Conservation (phyloP, 306 rosid genomes). For the Astragalus glycyphyllos region DNA sequence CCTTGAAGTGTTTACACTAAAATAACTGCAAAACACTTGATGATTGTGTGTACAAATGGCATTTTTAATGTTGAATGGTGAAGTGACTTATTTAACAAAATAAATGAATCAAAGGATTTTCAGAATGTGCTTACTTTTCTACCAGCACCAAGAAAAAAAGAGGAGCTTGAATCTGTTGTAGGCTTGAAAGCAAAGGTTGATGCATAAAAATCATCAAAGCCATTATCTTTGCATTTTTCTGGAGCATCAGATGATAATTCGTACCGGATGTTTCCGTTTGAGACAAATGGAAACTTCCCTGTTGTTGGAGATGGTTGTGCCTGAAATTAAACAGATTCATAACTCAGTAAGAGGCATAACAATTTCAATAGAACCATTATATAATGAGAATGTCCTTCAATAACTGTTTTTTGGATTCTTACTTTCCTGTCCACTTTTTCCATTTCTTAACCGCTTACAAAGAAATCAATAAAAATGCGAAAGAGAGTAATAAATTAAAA, state of each 20-base stretch:
- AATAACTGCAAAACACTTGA: constrained; percentile 22
- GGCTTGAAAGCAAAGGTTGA: constrained; percentile 84
- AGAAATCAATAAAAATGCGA: no score
- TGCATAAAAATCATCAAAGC: constrained; percentile 53
- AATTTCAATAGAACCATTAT: constrained; percentile 17
- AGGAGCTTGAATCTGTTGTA: constrained; percentile 56
- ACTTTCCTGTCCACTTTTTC: no score
- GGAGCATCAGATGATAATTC: constrained; percentile 52
- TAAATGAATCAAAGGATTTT: background rate
- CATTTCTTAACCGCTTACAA: no score
- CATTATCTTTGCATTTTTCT: constrained; percentile 52
- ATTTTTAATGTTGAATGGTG: background rate
- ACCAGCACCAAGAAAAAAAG: constrained; percentile 63
- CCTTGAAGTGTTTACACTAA: constrained; percentile 30
- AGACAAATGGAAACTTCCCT: constrained; percentile 70
- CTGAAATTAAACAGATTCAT: constrained; percentile 62
- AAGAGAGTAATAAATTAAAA: no score
- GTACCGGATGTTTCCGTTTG: constrained; percentile 53
- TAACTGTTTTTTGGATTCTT: no score
- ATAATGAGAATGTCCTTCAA: no score
- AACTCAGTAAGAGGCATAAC: constrained; percentile 39
- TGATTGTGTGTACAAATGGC: constrained; percentile 1
- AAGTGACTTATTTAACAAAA: background rate
- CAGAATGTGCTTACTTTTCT: constrained; percentile 63
- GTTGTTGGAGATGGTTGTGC: constrained; percentile 97